Evolutionary conservation across 306 rosid genomes (phyloP).

Genomic region (Glycine soja): DNA sequence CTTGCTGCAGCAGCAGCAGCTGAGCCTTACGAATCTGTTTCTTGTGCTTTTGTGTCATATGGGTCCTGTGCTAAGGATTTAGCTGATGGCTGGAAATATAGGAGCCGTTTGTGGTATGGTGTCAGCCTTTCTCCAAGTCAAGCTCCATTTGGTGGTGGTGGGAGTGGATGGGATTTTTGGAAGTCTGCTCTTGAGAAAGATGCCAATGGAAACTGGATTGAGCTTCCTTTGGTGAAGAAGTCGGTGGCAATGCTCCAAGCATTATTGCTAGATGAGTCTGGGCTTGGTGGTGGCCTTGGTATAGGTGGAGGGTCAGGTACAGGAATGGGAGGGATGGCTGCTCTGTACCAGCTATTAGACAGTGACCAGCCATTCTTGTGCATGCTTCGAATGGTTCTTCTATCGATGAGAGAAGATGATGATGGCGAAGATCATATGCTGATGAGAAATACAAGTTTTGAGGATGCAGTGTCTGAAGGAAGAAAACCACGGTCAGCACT

Average conservation of each 20-base stretch:
- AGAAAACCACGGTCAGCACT: constrained; percentile 94
- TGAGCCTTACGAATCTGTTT: constrained; percentile 92
- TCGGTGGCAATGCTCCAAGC: constrained; percentile 99
- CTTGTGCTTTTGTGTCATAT: constrained; percentile 95
- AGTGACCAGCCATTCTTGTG: constrained; percentile 98
- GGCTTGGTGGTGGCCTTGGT: constrained; percentile 99
- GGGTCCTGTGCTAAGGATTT: constrained; percentile 87
- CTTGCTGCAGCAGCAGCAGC: constrained; percentile 98
- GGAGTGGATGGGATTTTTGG: constrained; percentile 93
- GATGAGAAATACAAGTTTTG: constrained; percentile 67
- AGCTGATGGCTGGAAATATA: constrained; percentile 92
- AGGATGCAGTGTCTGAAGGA: constrained; percentile 75
- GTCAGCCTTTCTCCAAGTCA: constrained; percentile 77
- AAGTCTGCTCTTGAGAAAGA: constrained; percentile 84
- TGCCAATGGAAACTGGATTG: constrained; percentile 84
- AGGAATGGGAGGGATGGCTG: constrained; percentile 99
- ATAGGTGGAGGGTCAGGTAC: constrained; percentile 99
- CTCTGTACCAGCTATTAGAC: constrained; percentile 93
- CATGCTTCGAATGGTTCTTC: constrained; percentile 99
- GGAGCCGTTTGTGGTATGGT: constrained; percentile 95
- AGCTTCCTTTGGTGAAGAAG: constrained; percentile 89
- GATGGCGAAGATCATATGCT: constrained; percentile 82
- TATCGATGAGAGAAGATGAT: constrained; percentile 98
- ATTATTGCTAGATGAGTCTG: constrained; percentile 91
- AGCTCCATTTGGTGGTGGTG: constrained; percentile 87